Percentiles rank a stretch among this genome's conserved stretches.
These are phyloP conservation scores for Rhododendron henanense DNA, from an alignment of 148 eudicot genomes.

Conservation along the genomic window DNA sequence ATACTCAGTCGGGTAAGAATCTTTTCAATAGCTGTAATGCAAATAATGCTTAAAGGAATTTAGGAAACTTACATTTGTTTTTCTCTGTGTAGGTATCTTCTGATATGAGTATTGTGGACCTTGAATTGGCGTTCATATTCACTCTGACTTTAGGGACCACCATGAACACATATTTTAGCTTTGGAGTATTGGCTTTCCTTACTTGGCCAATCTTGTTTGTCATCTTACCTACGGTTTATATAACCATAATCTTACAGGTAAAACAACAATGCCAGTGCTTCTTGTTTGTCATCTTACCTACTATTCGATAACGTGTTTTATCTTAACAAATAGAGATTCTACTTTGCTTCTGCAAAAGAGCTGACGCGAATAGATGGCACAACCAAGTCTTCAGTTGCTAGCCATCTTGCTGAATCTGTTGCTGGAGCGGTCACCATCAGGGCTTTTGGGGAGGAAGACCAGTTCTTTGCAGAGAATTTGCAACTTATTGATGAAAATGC, in stretches of 20 bases:
- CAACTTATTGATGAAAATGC: conserved; percentile 43
- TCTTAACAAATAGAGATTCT: conserved; percentile 33
- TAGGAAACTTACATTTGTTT: neutral
- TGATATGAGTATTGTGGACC: conserved; percentile 44
- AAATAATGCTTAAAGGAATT: neutral
- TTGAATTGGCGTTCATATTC: conserved; percentile 39
- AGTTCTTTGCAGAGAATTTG: conserved; percentile 35
- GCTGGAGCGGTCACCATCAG: conserved; percentile 57
- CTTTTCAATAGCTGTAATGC: neutral
- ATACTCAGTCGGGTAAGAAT: conserved; percentile 56
- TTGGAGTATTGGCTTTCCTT: conserved; percentile 39
- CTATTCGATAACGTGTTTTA: neutral
- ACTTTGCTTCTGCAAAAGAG: conserved; percentile 58
- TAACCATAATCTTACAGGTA: conserved; percentile 56
- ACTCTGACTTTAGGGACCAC: conserved; percentile 29
- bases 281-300: neutral
- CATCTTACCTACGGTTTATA: conserved; percentile 39
- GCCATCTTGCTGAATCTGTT: conserved; percentile 54
- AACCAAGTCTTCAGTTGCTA: conserved; percentile 49
- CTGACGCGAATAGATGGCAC: conserved; percentile 66
- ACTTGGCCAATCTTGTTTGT: conserved; percentile 57
- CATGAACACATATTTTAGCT: conserved; percentile 33
- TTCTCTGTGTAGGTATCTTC: conserved; percentile 44
- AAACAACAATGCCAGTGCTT: neutral
- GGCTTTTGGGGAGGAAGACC: conserved; percentile 57